Evolutionary conservation across 495 filamentous ascomycete species (phyloP), one percentile per base, ranked within the genome.

Genomic region (Xylaria longipes): DNA sequence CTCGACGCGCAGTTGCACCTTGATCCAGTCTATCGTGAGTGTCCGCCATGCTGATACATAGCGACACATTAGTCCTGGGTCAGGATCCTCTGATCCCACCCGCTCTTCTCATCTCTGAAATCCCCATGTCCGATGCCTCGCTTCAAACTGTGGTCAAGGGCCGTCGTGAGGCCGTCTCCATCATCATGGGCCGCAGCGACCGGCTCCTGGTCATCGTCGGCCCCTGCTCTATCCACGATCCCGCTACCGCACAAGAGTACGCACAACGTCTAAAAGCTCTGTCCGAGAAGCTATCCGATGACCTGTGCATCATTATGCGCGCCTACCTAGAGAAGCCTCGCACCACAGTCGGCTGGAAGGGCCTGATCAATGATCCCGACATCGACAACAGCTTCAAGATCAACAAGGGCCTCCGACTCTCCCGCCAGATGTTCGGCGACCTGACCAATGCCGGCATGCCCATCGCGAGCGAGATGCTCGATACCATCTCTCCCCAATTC

Each of bases 261-360:
- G 91, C 91, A 74, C 76, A 83, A 37, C 89, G 91, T 48, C 86
- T 99, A 48, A 94, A 94, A 83, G 84, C 86, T 35, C 82, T 97
- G 29, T 86, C 92, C 35, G 85, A 89, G 35, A 91, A 90, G 82
- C 90, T 97, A 61, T 88, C 89, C 69, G 89, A 90, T 72, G 95
- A 98, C 79, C 87, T 99, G 43, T 91, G 89, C 74, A 91, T 99
- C 78, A 91, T 99, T 79, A 99, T 99, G 96, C 93, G 96, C 71
- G 94, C 96, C 79, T 99, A 99, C 86, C 92, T 99, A 27, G 96
- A 99, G 88, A 99, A 99, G 86, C 96, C 96, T 37, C 91, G 96
- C 50, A 99, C 96, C n/a, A 99, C 96, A 1, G 96, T 99, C 45
- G 96, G 96, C 75, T 99, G 96, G 96, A 99, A 99, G 83, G 96